A percentile compares a stretch with the other conserved stretches of the same genome.
Conservation (phyloP, 2,329 filamentous ascomycete genomes). For the Neurospora sp. region DNA sequence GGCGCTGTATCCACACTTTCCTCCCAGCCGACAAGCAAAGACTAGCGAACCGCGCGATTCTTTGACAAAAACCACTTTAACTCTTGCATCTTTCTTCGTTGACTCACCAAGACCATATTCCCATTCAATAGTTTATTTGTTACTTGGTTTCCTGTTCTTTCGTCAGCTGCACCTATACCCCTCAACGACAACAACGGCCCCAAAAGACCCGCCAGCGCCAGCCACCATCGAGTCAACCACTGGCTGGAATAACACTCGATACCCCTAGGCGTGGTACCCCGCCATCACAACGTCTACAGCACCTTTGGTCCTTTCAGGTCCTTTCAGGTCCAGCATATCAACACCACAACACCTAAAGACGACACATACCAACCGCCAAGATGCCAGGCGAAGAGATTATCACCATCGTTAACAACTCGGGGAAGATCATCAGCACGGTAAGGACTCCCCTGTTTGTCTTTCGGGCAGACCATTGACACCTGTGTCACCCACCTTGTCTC, state of each 20-base stretch:
- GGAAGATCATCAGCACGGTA: constrained; percentile 84
- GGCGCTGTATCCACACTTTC: neutral
- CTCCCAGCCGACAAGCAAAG: neutral
- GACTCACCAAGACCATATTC: neutral
- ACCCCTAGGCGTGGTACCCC: neutral
- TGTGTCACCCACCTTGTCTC: neutral
- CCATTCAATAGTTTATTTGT: neutral
- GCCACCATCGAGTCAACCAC: neutral
- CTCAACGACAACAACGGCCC: neutral
- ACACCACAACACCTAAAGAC: neutral
- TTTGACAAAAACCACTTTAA: neutral
- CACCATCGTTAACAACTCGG: constrained; percentile 82
- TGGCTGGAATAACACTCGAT: neutral
- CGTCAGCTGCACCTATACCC: neutral
- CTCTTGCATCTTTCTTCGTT: neutral
- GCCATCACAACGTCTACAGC: neutral
- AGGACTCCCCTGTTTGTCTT: constrained; percentile 24
- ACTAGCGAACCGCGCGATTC: neutral
- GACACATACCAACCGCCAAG: constrained; percentile 1
- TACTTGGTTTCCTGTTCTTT: neutral
- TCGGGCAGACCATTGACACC: neutral
- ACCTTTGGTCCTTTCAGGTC: neutral
- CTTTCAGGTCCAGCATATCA: neutral
- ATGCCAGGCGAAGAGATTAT: constrained; percentile 52
- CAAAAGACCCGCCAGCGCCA: neutral